These are phyloP conservation scores for Neurospora sp. DNA, from an alignment of 2,329 filamentous ascomycete species.

Conservation along the genomic window DNA sequence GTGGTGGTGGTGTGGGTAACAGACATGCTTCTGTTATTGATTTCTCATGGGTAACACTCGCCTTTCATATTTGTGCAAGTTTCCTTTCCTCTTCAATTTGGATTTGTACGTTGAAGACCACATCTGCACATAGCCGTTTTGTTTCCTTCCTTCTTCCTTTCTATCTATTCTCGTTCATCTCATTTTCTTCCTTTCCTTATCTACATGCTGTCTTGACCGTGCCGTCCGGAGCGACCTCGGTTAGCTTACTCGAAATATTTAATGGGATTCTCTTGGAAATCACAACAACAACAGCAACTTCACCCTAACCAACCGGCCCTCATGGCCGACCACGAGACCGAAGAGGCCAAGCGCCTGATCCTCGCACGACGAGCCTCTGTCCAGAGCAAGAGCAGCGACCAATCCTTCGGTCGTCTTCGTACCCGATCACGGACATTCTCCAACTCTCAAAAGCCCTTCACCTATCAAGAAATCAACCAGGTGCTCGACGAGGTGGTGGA, in stretches of 20 bases:
- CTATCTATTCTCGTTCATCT: background rate
- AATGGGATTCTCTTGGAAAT: background rate
- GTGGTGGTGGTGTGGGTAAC: background rate
- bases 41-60: background rate
- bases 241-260: background rate
- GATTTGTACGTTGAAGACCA: background rate
- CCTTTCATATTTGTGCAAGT: background rate
- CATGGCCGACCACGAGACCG: background rate
- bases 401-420: slow-evolving; percentile 12
- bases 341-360: background rate
- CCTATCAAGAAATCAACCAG: slow-evolving; percentile 17
- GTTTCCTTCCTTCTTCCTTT: background rate
- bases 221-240: background rate
- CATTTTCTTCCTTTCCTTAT: background rate
- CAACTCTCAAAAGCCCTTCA: slow-evolving; percentile 12
- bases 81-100: background rate
- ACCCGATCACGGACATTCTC: slow-evolving; percentile 10
- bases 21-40: background rate
- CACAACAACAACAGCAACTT: background rate
- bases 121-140: background rate
- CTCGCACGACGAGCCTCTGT: background rate
- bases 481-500: slow-evolving; percentile 18
- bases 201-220: background rate
- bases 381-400: slow-evolving; percentile 1
- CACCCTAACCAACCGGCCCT: background rate